phyloP scores from a whole-genome alignment of 768 basidiomycete species.

The Polyporus arcularius region DNA sequence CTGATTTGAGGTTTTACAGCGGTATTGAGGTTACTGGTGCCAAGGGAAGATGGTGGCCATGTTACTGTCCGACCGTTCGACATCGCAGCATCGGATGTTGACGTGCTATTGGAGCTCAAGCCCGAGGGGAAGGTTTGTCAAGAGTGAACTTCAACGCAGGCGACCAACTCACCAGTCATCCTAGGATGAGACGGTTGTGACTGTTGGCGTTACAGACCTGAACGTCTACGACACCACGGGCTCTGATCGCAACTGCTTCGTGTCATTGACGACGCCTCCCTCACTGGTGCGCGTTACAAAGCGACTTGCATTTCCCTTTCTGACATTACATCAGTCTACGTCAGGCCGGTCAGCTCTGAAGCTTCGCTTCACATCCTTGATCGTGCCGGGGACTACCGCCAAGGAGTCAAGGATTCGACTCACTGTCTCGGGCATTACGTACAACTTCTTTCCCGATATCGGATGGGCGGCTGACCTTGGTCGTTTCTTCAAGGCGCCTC shows the following conservation, averaged over 20 bases:
- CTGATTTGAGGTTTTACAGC: slow-evolving; percentile 26
- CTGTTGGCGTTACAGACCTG: slow-evolving; percentile 63
- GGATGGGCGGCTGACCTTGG: slow-evolving; percentile 62
- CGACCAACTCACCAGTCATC: neutral
- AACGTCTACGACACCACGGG: slow-evolving; percentile 50
- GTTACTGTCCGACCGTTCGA: slow-evolving; percentile 47
- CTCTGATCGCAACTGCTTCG: slow-evolving; percentile 38
- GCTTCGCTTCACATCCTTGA: slow-evolving; percentile 65
- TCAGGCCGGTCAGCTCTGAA: slow-evolving; percentile 55
- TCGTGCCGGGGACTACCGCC: slow-evolving; percentile 57
- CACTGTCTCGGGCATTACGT: slow-evolving; percentile 63
- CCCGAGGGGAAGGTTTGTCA: slow-evolving; percentile 65
- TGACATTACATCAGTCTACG: slow-evolving; percentile 19
- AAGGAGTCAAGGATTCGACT: slow-evolving; percentile 80
- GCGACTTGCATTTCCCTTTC: neutral
- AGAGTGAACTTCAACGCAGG: neutral
- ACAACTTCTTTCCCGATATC: slow-evolving; percentile 61
- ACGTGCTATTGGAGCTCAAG: slow-evolving; percentile 64
- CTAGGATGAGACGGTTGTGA: slow-evolving; percentile 73
- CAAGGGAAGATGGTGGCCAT: slow-evolving; percentile 39
- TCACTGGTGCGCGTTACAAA: slow-evolving; percentile 51
- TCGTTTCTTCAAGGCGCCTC: slow-evolving; percentile 76
- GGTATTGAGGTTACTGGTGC: slow-evolving; percentile 49
- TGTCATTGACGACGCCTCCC: slow-evolving; percentile 58
- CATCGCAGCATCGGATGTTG: slow-evolving; percentile 60